Conservation (phyloP, 2,329 filamentous ascomycete species). For the Sclerotinia minor region DNA sequence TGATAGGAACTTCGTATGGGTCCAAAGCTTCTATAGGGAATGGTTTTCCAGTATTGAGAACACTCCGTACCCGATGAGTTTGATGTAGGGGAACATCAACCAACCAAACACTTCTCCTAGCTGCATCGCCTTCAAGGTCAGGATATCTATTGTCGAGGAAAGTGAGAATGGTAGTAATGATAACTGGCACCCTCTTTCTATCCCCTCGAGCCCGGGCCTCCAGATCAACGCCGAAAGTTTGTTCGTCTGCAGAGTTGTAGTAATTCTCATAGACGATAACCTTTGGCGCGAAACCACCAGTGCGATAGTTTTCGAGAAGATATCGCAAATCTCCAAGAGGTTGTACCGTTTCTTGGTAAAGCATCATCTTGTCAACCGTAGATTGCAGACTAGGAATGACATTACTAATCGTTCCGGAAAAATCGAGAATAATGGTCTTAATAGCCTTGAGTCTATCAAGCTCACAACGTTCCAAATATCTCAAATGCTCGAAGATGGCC, state of each 20-base stretch:
- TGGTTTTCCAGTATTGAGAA: conserved; percentile 83
- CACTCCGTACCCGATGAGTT: conserved; percentile 79
- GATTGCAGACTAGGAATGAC: conserved; percentile 95
- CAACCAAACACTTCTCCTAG: conserved; percentile 88
- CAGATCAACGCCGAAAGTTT: conserved; percentile 97
- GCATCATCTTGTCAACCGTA: conserved; percentile 96
- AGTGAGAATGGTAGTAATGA: conserved; percentile 89
- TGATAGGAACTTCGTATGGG: conserved; percentile 89
- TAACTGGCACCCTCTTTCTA: conserved; percentile 88
- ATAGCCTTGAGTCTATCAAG: conserved; percentile 94
- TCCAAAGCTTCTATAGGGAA: conserved; percentile 75
- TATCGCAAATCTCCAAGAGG: conserved; percentile 87
- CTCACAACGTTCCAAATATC: conserved; percentile 96
- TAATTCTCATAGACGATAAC: conserved; percentile 98
- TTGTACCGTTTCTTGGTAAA: conserved; percentile 99
- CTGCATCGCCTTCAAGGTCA: conserved; percentile 94
- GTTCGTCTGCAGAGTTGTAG: conserved; percentile 96
- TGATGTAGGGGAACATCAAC: conserved; percentile 84
- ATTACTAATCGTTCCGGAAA: conserved; percentile 95
- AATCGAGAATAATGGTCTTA: conserved; percentile 96
- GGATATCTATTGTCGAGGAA: conserved; percentile 97
- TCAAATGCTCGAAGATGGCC: conserved; percentile 86
- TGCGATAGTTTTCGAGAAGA: conserved; percentile 94
- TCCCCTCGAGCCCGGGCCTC: conserved; percentile 91
- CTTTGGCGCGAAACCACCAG: conserved; percentile 85